These are phyloP conservation scores for Schizopora paradoxa DNA, from an alignment of 1,284 basidiomycete species.

Conservation along the genomic window DNA sequence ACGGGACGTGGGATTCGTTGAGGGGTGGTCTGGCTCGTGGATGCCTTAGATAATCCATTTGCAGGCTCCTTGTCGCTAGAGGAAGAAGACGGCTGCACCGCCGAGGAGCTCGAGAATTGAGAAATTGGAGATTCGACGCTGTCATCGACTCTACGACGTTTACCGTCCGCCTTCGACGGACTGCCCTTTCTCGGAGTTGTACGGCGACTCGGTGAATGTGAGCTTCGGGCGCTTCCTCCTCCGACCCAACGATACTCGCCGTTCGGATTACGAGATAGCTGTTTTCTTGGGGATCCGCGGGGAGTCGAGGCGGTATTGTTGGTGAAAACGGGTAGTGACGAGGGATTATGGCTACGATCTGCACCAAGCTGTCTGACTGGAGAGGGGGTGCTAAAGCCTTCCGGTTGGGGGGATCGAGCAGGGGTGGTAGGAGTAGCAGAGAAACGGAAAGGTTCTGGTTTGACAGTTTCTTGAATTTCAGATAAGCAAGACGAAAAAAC, in stretches of 20 bases:
- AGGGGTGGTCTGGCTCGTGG: not conserved
- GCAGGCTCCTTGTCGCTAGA: not conserved
- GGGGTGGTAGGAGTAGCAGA: slow-evolving; percentile 42
- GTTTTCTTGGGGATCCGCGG: not conserved
- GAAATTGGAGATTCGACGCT: not conserved
- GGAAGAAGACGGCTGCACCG: not conserved
- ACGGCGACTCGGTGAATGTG: slow-evolving; percentile 42
- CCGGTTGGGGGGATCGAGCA: slow-evolving; percentile 36
- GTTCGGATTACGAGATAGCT: slow-evolving; percentile 12
- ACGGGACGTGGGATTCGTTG: not conserved
- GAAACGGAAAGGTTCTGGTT: slow-evolving; percentile 54
- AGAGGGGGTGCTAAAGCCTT: slow-evolving; percentile 12
- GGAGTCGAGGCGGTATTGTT: slow-evolving; percentile 4
- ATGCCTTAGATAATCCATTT: slow-evolving; percentile 1
- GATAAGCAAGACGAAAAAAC: no score
- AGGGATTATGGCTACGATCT: no score
- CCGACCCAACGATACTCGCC: slow-evolving; percentile 10
- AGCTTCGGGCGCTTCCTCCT: slow-evolving; percentile 8
- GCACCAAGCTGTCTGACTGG: no score
- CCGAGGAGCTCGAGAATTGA: not conserved
- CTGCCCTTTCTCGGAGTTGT: slow-evolving; percentile 38
- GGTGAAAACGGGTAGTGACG: slow-evolving; percentile 14
- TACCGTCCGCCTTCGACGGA: slow-evolving; percentile 19
- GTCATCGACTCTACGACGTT: slow-evolving; percentile 9
- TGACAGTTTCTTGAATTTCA: slow-evolving; percentile 30